Conservation (phyloP, 352 stramenopile species). For the Peronospora belbahrii region DNA sequence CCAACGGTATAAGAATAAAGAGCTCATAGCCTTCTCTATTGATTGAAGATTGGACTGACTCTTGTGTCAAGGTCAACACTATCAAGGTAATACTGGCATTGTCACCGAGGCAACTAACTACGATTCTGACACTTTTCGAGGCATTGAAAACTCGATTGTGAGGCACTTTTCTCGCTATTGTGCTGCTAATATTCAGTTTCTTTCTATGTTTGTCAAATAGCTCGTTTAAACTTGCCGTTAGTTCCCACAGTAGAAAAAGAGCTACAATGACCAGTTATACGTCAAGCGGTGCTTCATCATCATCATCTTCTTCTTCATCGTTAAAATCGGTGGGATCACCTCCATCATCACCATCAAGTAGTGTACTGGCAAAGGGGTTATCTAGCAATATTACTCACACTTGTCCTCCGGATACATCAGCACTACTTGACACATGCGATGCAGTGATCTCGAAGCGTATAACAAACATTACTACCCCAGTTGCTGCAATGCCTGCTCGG, state of each 20-base stretch:
- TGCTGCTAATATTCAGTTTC: conserved; percentile 21
- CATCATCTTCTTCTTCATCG: conserved; percentile 17
- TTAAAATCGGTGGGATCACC: conserved; percentile 20
- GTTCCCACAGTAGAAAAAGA: too few relatives aligned
- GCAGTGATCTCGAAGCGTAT: conserved; percentile 7
- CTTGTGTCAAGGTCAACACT: background rate
- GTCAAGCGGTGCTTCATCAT: too few relatives aligned
- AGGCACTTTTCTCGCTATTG: background rate
- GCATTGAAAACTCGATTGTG: too few relatives aligned
- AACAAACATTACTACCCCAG: conserved; percentile 2
- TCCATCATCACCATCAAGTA: conserved; percentile 5
- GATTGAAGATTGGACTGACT: background rate
- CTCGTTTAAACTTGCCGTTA: conserved; percentile 5
- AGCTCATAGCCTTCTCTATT: background rate
- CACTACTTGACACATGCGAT: conserved; percentile 11
- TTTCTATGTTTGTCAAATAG: conserved; percentile 3
- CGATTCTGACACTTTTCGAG: too few relatives aligned
- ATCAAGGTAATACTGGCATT: conserved; percentile 5
- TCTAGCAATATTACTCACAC: conserved; percentile 1
- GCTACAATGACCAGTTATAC: conserved; percentile 22
- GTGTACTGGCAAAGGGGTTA: conserved; percentile 9
- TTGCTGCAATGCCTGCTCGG: conserved; percentile 17
- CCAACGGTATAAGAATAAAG: background rate
- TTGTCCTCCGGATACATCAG: conserved; percentile 8
- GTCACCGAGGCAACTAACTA: conserved; percentile 5